Evolutionary conservation across 768 basidiomycete species (phyloP).

Genomic region (Pleurotus pulmonarius): DNA sequence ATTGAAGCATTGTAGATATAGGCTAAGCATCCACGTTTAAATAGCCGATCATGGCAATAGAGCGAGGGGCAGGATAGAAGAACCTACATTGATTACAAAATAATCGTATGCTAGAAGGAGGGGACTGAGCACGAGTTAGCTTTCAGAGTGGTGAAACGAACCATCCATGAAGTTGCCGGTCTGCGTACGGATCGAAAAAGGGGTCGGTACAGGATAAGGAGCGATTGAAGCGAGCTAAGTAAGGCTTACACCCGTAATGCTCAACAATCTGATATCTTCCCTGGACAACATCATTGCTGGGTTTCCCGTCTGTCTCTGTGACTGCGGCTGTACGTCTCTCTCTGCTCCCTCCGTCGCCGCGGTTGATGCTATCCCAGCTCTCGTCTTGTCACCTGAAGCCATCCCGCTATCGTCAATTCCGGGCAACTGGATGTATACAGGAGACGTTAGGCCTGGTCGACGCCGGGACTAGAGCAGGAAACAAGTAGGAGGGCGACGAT

Average conservation of each 20-base stretch:
- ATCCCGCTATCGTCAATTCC: no score
- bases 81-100: neutral
- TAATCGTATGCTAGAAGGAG: conserved; percentile 56
- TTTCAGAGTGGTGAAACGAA: neutral
- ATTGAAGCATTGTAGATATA: conserved; percentile 67
- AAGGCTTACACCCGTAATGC: conserved; percentile 53
- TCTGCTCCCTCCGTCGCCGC: no score
- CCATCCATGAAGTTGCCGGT: conserved; percentile 73
- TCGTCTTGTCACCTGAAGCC: no score
- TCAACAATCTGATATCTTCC: conserved; percentile 56
- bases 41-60: neutral
- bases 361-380: no score
- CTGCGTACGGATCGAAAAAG: conserved; percentile 21
- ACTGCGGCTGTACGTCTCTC: no score
- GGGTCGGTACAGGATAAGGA: neutral
- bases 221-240: neutral
- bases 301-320: conserved; percentile 8
- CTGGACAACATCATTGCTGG: conserved; percentile 25
- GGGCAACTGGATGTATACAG: no score
- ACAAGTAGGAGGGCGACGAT: no score
- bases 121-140: neutral
- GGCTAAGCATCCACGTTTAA: conserved; percentile 32
- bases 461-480: no score
- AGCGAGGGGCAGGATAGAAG: neutral
- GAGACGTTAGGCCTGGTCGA: no score